Base-by-base conservation (phyloP, 345 rosid genomes). In the Salix koriyanagi region DNA sequence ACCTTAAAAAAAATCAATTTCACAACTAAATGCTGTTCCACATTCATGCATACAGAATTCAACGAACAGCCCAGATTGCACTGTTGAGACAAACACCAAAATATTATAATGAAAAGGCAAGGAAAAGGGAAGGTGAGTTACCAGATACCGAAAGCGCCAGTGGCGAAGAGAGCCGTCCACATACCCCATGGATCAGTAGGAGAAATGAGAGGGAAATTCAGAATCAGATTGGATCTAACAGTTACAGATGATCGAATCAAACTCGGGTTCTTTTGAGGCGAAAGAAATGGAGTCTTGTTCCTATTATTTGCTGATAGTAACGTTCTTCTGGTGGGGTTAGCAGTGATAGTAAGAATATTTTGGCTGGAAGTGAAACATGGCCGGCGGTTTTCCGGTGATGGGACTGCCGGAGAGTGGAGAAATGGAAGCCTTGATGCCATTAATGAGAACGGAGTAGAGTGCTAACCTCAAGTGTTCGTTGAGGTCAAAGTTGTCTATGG, bases 111-210 rank as follows among this genome's bases (percentile, higher is more conserved):
- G 0, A 19, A 76, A 61, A 71, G 42, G 25, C 5, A 50, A 7
- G 14, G 19, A 21, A 14, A 32, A 50, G 56, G n/a, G 79, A 2
- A 3, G 64, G 39, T 21, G 58, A 65, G 4, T 61, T 88, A 91
- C 98, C 97, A 92, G 85, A 92, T 86, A 81, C 97, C 97, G 39
- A 92, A 85, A 77, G 97, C 94, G 14, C 92, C 91, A 11, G 86
- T 83, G 50, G 93, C 86, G 80, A 90, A 89, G 75, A 94, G 97
- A 13, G 92, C 89, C 64, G 97, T 87, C 98, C 97, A 94, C 32
- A 84, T 90, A 78, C 90, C 97, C 97, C 97, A 92, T 50, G 85
- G 85, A 71, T 91, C 98, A 68, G 87, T 80, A 2, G 95, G 87
- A 73, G 91, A 87, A 67, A 92, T 86, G 50, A 94, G 83, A 72